phyloP scores from a whole-genome alignment of 2,329 filamentous ascomycete species.

The Ophiostoma piceae region DNA sequence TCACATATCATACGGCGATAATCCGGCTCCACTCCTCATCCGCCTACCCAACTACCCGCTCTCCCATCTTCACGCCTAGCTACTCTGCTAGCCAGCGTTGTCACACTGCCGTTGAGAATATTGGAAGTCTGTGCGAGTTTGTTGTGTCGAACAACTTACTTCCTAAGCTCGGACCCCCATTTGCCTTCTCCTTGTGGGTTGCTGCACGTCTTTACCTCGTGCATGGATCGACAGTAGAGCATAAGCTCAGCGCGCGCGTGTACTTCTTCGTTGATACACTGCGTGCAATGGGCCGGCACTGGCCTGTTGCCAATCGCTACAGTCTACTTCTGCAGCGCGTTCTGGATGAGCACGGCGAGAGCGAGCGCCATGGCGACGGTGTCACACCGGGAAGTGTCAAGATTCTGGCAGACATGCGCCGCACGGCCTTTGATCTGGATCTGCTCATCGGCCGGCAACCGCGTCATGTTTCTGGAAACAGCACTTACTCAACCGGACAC shows the following conservation, averaged over 20 bases:
- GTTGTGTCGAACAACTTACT: constrained; percentile 71
- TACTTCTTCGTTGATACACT: constrained; percentile 77
- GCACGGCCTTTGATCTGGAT: constrained; percentile 85
- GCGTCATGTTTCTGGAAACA: constrained; percentile 37
- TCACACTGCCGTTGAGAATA: constrained; percentile 74
- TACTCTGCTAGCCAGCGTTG: constrained; percentile 81
- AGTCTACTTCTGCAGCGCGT: constrained; percentile 74
- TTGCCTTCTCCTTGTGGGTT: constrained; percentile 90
- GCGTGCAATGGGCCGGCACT: constrained; percentile 72
- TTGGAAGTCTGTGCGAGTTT: constrained; percentile 71
- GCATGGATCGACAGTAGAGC: constrained; percentile 83
- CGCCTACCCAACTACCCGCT: constrained; percentile 84
- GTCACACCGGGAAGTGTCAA: constrained; percentile 77
- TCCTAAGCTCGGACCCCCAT: constrained; percentile 77
- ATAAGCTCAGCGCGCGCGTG: constrained; percentile 73
- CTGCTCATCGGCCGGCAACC: constrained; percentile 83
- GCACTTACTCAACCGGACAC: constrained; percentile 19
- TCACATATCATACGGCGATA: constrained; percentile 82
- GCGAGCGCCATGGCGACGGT: constrained; percentile 66
- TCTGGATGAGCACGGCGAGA: constrained; percentile 78
- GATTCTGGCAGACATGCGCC: constrained; percentile 85
- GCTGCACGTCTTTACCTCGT: constrained; percentile 81
- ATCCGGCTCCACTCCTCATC: constrained; percentile 89
- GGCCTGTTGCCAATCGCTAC: constrained; percentile 81
- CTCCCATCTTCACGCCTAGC: constrained; percentile 82